Evolutionary conservation across 768 basidiomycete species (phyloP).

Genomic region (Leucogyrophana mollusca): DNA sequence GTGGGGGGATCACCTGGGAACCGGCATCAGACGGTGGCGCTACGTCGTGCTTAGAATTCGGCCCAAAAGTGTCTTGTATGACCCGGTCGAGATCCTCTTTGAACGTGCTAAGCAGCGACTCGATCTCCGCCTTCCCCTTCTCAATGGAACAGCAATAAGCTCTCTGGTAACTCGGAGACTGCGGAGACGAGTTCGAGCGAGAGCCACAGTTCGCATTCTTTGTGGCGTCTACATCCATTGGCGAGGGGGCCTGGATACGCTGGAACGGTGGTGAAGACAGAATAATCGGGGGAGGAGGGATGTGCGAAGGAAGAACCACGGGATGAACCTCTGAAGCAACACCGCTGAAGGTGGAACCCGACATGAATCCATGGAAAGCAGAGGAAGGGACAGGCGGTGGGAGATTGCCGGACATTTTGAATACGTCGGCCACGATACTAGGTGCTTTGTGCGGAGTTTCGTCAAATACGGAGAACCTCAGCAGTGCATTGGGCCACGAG

Average conservation of each 20-base stretch:
- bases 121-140: conserved; percentile 49
- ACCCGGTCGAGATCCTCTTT: conserved; percentile 51
- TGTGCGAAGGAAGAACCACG: conserved; percentile 24
- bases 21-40: neutral
- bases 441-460: conserved; percentile 41
- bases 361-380: neutral
- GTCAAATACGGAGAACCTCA: conserved; percentile 64
- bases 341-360: too few relatives aligned
- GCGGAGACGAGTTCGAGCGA: conserved; percentile 15
- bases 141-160: conserved; percentile 45
- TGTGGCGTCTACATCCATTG: neutral
- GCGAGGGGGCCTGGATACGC: neutral
- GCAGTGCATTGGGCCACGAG: conserved; percentile 54
- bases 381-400: neutral
- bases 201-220: conserved; percentile 9
- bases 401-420: neutral
- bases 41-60: conserved; percentile 10
- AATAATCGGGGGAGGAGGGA: conserved; percentile 36
- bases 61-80: conserved; percentile 37
- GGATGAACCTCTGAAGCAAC: conserved; percentile 4
- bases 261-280: conserved; percentile 22
- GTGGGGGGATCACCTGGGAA: neutral
- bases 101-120: conserved; percentile 47
- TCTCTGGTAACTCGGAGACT: conserved; percentile 8
- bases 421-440: neutral